Percentiles rank a stretch among this genome's conserved stretches.
Conservation (phyloP, 768 basidiomycete species). For the Termitomyces sp. region DNA sequence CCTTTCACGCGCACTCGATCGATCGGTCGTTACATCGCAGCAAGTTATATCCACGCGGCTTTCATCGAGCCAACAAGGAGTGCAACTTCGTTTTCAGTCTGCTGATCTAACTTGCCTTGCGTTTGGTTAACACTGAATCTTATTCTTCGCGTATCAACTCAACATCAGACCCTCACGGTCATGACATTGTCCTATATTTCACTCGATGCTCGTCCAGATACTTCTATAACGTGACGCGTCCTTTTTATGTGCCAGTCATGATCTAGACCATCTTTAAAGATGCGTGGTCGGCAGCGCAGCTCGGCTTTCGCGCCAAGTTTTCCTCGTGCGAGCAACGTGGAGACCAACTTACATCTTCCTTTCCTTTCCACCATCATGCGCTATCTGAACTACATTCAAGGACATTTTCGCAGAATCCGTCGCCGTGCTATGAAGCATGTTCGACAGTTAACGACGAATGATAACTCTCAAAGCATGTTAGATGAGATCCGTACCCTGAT, state of each 20-base stretch:
- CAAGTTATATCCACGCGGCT: background rate
- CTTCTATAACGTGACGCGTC: background rate
- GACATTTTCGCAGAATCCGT: constrained; percentile 25
- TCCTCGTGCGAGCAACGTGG: constrained; percentile 7
- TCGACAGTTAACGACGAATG: constrained; percentile 36
- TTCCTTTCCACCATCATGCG: constrained; percentile 26
- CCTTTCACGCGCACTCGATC: background rate
- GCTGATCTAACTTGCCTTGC: background rate
- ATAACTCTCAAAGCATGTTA: constrained; percentile 55
- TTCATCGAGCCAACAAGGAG: background rate
- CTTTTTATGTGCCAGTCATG: background rate
- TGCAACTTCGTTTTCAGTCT: background rate
- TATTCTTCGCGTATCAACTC: background rate
- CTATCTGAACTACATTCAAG: constrained; percentile 33
- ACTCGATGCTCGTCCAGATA: background rate
- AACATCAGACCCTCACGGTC: no score
- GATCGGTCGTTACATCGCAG: background rate
- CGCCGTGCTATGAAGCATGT: constrained; percentile 36
- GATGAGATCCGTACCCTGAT: constrained; percentile 69
- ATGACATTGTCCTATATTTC: background rate
- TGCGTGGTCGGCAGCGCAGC: constrained; percentile 7
- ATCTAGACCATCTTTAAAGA: background rate
- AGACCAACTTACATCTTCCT: background rate
- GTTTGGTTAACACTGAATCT: background rate
- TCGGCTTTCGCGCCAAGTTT: background rate